phyloP scores from a whole-genome alignment of 257 asterid species.

The Knoxia roxburghii region DNA sequence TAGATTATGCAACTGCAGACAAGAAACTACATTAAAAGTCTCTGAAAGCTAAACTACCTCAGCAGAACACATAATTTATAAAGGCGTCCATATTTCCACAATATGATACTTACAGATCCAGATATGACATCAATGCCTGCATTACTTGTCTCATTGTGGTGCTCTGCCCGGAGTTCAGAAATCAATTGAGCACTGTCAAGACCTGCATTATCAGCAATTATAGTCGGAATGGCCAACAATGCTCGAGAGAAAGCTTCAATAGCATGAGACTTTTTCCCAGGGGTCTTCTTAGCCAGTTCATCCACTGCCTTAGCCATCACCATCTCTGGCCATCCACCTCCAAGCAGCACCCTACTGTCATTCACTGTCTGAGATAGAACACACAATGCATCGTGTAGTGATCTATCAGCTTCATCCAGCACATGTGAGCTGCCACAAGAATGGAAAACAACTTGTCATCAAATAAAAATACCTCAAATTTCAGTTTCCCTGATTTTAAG shows the following conservation, averaged over 20 bases:
- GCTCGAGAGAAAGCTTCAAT: constrained; percentile 92
- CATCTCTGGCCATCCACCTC: constrained; percentile 99
- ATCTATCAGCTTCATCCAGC: constrained; percentile 89
- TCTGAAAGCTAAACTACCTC: neutral
- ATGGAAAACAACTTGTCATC: neutral
- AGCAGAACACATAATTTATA: neutral
- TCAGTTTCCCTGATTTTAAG: neutral
- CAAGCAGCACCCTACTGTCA: constrained; percentile 77
- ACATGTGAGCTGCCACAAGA: constrained; percentile 62
- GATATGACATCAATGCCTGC: constrained; percentile 88
- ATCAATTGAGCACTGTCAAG: constrained; percentile 82
- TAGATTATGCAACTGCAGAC: neutral
- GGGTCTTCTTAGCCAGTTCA: constrained; percentile 83
- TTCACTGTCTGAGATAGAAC: constrained; percentile 86
- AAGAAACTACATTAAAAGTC: neutral
- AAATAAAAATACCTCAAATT: neutral
- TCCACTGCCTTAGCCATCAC: constrained; percentile 90
- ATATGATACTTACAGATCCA: constrained; percentile 58
- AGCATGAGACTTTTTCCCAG: constrained; percentile 83
- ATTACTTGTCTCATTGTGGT: constrained; percentile 63
- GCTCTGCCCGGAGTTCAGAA: constrained; percentile 92
- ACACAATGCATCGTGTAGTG: constrained; percentile 89
- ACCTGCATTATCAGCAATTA: constrained; percentile 90
- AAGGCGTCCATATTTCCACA: neutral
- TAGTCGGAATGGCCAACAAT: constrained; percentile 76